These are phyloP conservation scores for Brassica juncea DNA, from an alignment of 345 rosid genomes.

Conservation along the genomic window DNA sequence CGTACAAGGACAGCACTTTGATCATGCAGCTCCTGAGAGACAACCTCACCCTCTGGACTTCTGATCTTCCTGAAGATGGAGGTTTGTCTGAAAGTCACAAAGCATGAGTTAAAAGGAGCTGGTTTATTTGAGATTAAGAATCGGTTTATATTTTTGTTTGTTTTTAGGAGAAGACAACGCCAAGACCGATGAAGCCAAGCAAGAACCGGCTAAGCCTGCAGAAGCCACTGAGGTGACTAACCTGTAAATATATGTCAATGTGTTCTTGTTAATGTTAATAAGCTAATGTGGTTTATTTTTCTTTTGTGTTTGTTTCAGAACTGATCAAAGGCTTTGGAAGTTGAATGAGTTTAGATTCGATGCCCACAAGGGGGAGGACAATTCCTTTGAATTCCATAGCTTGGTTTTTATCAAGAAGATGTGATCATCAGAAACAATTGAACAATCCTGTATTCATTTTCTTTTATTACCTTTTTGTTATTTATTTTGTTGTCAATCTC, in stretches of 20 bases:
- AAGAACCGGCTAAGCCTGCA: slow-evolving; percentile 51
- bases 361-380: slow-evolving; percentile 27
- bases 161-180: slow-evolving; percentile 71
- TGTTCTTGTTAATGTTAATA: neutral
- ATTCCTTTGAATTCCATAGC: slow-evolving; percentile 23
- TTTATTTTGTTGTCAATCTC: slow-evolving; percentile 18
- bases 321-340: slow-evolving; percentile 30
- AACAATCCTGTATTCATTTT: slow-evolving; percentile 20
- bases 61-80: slow-evolving; percentile 99
- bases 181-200: slow-evolving; percentile 75
- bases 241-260: neutral
- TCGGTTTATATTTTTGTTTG: slow-evolving; percentile 3
- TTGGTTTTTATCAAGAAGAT: slow-evolving; percentile 31
- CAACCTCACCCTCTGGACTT: slow-evolving; percentile 98
- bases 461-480: neutral
- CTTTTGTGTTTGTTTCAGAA: slow-evolving; percentile 29
- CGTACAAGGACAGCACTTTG: slow-evolving; percentile 97
- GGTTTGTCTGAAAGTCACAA: slow-evolving; percentile 46
- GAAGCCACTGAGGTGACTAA: slow-evolving; percentile 58
- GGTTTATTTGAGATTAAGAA: neutral
- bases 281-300: neutral
- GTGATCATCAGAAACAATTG: slow-evolving; percentile 33
- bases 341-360: slow-evolving; percentile 26
- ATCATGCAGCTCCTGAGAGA: slow-evolving; percentile 99
- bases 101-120: neutral